Conservation (phyloP, 257 asterid genomes). For the Salvia splendens region DNA sequence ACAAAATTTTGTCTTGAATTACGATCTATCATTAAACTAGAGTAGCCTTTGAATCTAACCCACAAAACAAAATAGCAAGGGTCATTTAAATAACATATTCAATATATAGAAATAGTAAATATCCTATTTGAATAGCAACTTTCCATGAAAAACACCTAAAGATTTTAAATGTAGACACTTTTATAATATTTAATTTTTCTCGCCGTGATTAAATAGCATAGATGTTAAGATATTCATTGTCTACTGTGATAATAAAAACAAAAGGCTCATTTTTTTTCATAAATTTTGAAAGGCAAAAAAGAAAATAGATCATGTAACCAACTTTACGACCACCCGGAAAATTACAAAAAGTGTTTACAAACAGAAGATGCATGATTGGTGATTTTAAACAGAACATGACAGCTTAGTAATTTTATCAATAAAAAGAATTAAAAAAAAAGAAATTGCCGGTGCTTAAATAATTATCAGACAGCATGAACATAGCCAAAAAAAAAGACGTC, state of each 20-base stretch:
- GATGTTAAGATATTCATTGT: neutral
- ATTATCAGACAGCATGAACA: neutral
- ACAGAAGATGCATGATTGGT: slow-evolving; percentile 22
- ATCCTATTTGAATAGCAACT: neutral
- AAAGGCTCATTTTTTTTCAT: neutral
- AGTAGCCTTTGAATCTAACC: slow-evolving; percentile 20
- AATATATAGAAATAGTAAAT: neutral
- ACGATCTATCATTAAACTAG: slow-evolving; percentile 4
- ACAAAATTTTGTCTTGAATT: too few species aligned
- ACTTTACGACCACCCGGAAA: slow-evolving; percentile 28
- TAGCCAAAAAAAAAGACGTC: neutral
- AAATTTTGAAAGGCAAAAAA: neutral
- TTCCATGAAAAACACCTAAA: neutral
- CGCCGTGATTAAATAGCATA: slow-evolving; percentile 14
- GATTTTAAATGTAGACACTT: neutral
- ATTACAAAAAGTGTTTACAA: slow-evolving; percentile 26
- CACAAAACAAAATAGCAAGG: neutral
- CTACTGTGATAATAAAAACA: neutral
- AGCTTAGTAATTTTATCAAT: slow-evolving; percentile 15
- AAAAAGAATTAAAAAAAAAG: neutral
- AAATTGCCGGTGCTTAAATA: neutral
- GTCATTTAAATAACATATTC: too few species aligned
- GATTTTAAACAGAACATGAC: slow-evolving; percentile 1
- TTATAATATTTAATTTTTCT: neutral
- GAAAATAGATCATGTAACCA: slow-evolving; percentile 6